Conservation (phyloP, 768 basidiomycete genomes). For the Coprinopsis marcescibilis region DNA sequence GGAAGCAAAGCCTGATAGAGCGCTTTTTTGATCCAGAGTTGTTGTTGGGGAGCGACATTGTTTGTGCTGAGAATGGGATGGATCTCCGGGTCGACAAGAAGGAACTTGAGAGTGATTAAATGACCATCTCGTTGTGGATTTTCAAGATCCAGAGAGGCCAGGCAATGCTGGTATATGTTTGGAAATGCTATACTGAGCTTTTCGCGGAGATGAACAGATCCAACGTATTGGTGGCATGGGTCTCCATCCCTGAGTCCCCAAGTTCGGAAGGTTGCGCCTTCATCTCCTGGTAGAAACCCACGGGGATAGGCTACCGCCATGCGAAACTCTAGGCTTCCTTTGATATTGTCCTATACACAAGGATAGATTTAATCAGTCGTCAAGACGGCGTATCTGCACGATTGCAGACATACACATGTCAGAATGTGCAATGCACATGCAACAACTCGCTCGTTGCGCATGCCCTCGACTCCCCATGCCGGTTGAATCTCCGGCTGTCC, state of each 20-base stretch:
- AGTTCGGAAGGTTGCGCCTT: conserved; percentile 39
- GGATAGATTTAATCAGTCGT: not conserved
- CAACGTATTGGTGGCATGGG: conserved; percentile 44
- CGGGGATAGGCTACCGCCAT: conserved; percentile 47
- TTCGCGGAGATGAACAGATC: conserved; percentile 27
- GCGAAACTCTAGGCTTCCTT: conserved; percentile 35
- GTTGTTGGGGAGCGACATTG: conserved; percentile 45
- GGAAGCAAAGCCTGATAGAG: conserved; percentile 25
- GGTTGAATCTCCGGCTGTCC: conserved; percentile 29
- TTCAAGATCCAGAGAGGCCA: conserved; percentile 32
- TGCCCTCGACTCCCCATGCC: conserved; percentile 52
- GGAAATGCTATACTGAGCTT: conserved; percentile 44
- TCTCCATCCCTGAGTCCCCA: conserved; percentile 46
- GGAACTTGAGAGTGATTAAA: conserved; percentile 37
- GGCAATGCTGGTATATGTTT: conserved; percentile 49
- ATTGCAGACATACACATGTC: conserved; percentile 27
- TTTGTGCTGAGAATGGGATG: conserved; percentile 36
- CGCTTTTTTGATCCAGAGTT: conserved; percentile 35
- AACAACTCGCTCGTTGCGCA: conserved; percentile 46
- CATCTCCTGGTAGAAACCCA: conserved; percentile 38
- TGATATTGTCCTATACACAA: conserved; percentile 37
- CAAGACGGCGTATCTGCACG: not conserved
- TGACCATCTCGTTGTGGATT: conserved; percentile 38
- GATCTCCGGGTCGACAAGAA: conserved; percentile 44
- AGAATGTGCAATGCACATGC: conserved; percentile 40